Evolutionary conservation across 2,329 filamentous ascomycete species (phyloP), one percentile per base, ranked within the genome.

Genomic region (Clonostachys solani): DNA sequence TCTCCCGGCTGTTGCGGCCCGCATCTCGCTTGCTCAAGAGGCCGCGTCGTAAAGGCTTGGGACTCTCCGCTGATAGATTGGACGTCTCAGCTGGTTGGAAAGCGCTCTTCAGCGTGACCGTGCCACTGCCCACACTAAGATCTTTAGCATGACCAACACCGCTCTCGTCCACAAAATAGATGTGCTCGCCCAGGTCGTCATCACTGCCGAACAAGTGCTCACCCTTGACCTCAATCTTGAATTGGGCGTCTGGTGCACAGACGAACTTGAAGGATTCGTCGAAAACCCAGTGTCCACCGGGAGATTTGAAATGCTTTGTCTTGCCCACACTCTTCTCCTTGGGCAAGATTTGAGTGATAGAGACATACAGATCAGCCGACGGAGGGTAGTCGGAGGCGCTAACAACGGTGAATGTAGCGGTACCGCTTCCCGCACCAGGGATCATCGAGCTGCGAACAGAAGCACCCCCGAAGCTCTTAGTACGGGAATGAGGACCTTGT

Each of bases 151-250:
- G 73, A 12, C 80, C 81, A 2, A 75, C 71, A 3, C 81, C 80
- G 2, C 76, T 80, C 61, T 99, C 92, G 53, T 92, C 90, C n/a
- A 99, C 81, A 62, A 95, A 92, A 70, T 96, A 95, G n/a, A 87
- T 64, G 6, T 81, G 81, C 60, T 97, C 92, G 46, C 94, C 94
- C 0, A 99, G 77, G 49, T 86, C 81, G 47, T 92, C 86, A 61
- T 95, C 90, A 49, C 83, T 86, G 45, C 89, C 87, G 60, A 97
- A 92, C 1, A 84, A 88, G 58, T 87, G 82, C 60, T 96, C 89
- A 57, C 91, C 87, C 62, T 91, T 91, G 51, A 91, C 91, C 52
- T 88, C 80, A 51, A 99, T 63, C 63, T 90, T 87, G 78, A 96
- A 97, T 60, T 89, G 84, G 18, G 87, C 77, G 56, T 96, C 92